Conservation (phyloP, 1,284 basidiomycete species). For the Cryptococcus maquisensis region DNA sequence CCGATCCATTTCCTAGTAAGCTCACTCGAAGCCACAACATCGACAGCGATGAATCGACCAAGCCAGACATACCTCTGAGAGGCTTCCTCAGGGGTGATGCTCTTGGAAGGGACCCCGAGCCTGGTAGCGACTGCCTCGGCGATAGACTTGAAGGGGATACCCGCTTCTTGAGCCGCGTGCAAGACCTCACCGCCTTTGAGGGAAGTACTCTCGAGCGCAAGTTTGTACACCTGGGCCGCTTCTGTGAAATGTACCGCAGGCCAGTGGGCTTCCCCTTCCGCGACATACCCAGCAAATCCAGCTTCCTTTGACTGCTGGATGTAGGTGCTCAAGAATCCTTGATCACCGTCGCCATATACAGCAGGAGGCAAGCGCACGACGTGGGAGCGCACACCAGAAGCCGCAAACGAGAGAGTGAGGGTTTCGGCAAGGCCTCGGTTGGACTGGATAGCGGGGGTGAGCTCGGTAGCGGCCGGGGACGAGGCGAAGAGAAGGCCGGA, state of each 20-base stretch:
- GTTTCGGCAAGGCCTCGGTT: slow-evolving; percentile 10
- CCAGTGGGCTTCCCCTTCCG: slow-evolving; percentile 15
- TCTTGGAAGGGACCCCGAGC: slow-evolving; percentile 10
- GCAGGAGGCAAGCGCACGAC: slow-evolving; percentile 23
- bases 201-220: slow-evolving; percentile 23
- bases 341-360: slow-evolving; percentile 21
- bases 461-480: background rate
- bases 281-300: slow-evolving; percentile 21
- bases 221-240: slow-evolving; percentile 23
- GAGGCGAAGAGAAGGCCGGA: slow-evolving; percentile 1
- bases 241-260: slow-evolving; percentile 23
- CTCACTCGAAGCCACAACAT: background rate
- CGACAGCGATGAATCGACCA: background rate
- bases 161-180: slow-evolving; percentile 22
- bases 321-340: slow-evolving; percentile 15
- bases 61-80: too few relatives aligned
- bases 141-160: slow-evolving; percentile 15
- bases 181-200: slow-evolving; percentile 9
- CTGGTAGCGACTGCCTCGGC: slow-evolving; percentile 19
- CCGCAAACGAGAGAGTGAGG: background rate
- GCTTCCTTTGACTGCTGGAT: slow-evolving; percentile 11
- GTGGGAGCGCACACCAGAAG: slow-evolving; percentile 14
- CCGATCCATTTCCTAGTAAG: slow-evolving; percentile 6
- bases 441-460: background rate
- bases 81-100: slow-evolving; percentile 16